A percentile compares a stretch with the other conserved stretches of the same genome.
These are phyloP conservation scores for Hypsizygus marmoreus DNA, from an alignment of 768 basidiomycete genomes.

Conservation along the genomic window DNA sequence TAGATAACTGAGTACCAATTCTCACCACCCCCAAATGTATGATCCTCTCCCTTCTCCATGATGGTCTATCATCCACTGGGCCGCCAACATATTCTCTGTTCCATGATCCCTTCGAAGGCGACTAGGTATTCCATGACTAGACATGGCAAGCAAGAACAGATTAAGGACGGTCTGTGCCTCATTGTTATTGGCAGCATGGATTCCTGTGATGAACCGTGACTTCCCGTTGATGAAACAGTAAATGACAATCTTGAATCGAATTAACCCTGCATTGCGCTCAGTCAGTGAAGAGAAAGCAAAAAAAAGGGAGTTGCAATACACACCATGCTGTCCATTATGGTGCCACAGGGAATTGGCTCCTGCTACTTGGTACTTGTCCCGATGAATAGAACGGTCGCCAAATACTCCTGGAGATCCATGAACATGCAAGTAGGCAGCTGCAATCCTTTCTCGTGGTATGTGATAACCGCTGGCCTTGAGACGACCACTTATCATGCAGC, in stretches of 20 bases:
- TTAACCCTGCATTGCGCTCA: slow-evolving; percentile 12
- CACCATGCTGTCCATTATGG: slow-evolving; percentile 39
- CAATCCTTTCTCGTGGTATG: slow-evolving; percentile 19
- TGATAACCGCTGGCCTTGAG: slow-evolving; percentile 20
- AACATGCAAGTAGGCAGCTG: slow-evolving; percentile 18
- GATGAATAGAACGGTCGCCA: slow-evolving; percentile 23
- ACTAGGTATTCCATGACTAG: slow-evolving; percentile 15
- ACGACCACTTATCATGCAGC: slow-evolving; percentile 24
- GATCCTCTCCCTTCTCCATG: slow-evolving; percentile 17
- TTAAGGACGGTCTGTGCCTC: slow-evolving; percentile 23
- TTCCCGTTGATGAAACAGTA: slow-evolving; percentile 35
- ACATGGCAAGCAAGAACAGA: slow-evolving; percentile 6
- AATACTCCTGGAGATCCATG: slow-evolving; percentile 23
- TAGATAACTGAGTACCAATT: too few species aligned
- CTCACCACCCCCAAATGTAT: slow-evolving; percentile 27
- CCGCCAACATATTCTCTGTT: slow-evolving; percentile 25
- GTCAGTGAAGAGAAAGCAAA: background rate
- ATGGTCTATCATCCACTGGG: slow-evolving; percentile 18
- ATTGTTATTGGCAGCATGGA: slow-evolving; percentile 22
- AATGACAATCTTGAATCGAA: slow-evolving; percentile 28
- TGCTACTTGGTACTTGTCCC: slow-evolving; percentile 31
- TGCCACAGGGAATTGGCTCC: slow-evolving; percentile 40
- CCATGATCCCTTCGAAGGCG: slow-evolving; percentile 28
- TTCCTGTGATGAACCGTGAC: slow-evolving; percentile 1
- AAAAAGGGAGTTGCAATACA: background rate